These are phyloP conservation scores for Aspergillus ibericus DNA, from an alignment of 2,329 filamentous ascomycete genomes.

Conservation along the genomic window DNA sequence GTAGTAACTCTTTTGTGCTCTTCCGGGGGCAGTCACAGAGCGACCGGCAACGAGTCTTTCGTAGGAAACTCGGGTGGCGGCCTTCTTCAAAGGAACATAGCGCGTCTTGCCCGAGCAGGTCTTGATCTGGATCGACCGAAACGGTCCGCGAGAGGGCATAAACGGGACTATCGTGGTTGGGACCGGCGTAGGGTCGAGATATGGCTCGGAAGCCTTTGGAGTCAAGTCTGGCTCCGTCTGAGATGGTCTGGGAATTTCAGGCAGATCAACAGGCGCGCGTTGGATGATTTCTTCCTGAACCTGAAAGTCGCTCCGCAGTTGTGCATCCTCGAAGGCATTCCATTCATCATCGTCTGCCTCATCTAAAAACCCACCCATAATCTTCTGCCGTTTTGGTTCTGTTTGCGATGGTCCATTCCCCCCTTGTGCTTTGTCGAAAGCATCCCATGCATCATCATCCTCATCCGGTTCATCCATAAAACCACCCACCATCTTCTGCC, in stretches of 20 bases:
- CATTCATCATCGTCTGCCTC: constrained; percentile 43
- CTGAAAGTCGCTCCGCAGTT: constrained; percentile 32
- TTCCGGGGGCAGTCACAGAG: constrained; percentile 52
- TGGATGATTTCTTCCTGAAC: constrained; percentile 26
- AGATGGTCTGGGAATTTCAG: constrained; percentile 14
- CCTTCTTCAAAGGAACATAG: constrained; percentile 42
- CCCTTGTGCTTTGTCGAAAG: too few relatives aligned
- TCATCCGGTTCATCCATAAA: too few relatives aligned
- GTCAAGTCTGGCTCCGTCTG: neutral
- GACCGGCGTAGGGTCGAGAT: constrained; percentile 6
- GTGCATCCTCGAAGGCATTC: constrained; percentile 27
- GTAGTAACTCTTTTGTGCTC: constrained; percentile 70
- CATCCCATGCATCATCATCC: too few relatives aligned
- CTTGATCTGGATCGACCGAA: constrained; percentile 37
- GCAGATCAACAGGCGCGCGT: constrained; percentile 16
- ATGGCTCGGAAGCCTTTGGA: neutral
- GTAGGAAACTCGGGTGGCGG: constrained; percentile 45
- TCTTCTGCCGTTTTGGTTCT: constrained; percentile 43
- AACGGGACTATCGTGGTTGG: constrained; percentile 7
- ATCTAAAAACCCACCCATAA: constrained; percentile 44
- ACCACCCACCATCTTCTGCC: too few relatives aligned
- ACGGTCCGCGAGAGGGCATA: constrained; percentile 14
- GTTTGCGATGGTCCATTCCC: constrained; percentile 22
- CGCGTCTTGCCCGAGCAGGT: constrained; percentile 53
- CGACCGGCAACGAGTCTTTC: constrained; percentile 56